Evolutionary conservation across 2,329 filamentous ascomycete genomes (phyloP).

Genomic region (Alternaria metachromatica): DNA sequence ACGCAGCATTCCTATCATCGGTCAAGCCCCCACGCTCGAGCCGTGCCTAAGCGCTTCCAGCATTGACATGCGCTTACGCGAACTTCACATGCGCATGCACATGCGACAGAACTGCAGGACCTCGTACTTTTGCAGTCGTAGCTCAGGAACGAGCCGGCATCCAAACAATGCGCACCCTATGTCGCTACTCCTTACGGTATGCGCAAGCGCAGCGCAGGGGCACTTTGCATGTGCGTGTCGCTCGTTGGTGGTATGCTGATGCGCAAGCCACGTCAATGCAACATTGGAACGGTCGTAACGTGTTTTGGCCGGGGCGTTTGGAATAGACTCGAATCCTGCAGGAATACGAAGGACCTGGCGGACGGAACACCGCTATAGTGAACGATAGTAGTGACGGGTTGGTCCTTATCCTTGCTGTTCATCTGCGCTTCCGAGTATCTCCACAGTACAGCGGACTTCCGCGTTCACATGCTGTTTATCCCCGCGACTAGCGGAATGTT

Average conservation of each 20-base stretch:
- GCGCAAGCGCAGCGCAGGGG: conserved; percentile 1
- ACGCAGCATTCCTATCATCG: conserved; percentile 8
- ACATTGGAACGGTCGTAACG: conserved; percentile 16
- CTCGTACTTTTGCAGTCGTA: conserved; percentile 10
- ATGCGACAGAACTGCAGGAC: conserved; percentile 16
- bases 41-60: conserved; percentile 5
- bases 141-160: conserved; percentile 20
- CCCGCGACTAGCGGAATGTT: conserved; percentile 10
- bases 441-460: background rate
- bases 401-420: conserved; percentile 1
- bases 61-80: conserved; percentile 11
- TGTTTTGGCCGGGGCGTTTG: conserved; percentile 7
- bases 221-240: background rate
- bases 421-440: conserved; percentile 8
- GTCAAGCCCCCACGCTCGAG: conserved; percentile 12
- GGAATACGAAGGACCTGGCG: conserved; percentile 3
- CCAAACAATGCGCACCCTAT: conserved; percentile 12
- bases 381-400: background rate
- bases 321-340: background rate
- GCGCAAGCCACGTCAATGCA: conserved; percentile 16
- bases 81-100: conserved; percentile 14
- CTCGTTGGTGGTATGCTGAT: conserved; percentile 1
- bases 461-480: conserved; percentile 12
- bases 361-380: conserved; percentile 3
- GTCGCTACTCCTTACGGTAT: conserved; percentile 6